Evolutionary conservation across 2,329 filamentous ascomycete species (phyloP).

Genomic region (Penicillium sp.): DNA sequence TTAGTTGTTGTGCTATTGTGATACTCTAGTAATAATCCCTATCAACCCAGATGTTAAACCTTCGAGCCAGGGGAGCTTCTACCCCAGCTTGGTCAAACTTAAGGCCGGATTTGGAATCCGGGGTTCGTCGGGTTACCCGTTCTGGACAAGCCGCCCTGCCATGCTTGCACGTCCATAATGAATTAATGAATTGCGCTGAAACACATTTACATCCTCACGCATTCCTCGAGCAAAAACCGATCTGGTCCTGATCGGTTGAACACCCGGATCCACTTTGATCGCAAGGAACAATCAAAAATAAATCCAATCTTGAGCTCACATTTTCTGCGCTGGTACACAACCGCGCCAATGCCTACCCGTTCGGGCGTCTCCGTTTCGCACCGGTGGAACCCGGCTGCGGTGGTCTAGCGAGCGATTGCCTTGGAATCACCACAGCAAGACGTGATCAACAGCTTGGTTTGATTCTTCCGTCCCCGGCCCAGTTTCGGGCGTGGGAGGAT

Average conservation of each 20-base stretch:
- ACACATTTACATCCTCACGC: too few relatives aligned
- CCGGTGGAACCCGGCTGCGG: slow-evolving; percentile 2
- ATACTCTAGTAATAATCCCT: too few relatives aligned
- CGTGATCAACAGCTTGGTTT: background rate
- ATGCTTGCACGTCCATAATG: too few relatives aligned
- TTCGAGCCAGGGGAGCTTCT: too few relatives aligned
- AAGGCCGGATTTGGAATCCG: slow-evolving; percentile 7
- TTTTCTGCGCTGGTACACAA: background rate
- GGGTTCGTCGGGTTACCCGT: slow-evolving; percentile 7
- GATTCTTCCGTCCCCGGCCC: background rate
- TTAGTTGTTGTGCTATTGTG: too few relatives aligned
- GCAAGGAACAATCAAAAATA: background rate
- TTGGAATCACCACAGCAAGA: background rate
- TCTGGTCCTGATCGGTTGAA: background rate
- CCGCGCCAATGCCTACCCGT: slow-evolving; percentile 17
- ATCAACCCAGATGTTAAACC: too few relatives aligned
- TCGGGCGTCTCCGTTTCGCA: slow-evolving; percentile 11
- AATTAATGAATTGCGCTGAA: too few relatives aligned
- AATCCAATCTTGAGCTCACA: background rate
- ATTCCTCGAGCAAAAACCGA: background rate
- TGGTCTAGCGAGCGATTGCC: background rate
- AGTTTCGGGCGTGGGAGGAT: background rate
- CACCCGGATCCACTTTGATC: background rate
- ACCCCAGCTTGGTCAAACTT: slow-evolving; percentile 5
- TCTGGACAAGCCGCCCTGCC: slow-evolving; percentile 1